Conservation (phyloP, 2,329 filamentous ascomycete genomes). For the Monosporascus sp. region DNA sequence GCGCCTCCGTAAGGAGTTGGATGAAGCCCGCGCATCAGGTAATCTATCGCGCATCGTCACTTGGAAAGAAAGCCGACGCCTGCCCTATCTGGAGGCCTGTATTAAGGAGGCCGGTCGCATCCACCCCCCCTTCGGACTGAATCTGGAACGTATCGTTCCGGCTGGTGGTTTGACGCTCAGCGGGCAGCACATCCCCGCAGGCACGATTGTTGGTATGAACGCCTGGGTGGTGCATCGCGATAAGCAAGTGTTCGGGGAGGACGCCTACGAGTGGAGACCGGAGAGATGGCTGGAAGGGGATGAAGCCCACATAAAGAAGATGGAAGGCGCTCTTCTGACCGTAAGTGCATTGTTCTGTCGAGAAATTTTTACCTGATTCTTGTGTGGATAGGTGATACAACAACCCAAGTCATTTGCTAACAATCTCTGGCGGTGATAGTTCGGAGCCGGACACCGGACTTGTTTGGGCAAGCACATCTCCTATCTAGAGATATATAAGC, state of each 20-base stretch:
- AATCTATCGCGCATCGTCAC: slow-evolving; percentile 7
- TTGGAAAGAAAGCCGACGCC: slow-evolving; percentile 9
- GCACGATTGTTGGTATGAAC: slow-evolving; percentile 20
- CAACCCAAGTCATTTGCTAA: too few species aligned
- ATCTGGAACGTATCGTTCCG: slow-evolving; percentile 35
- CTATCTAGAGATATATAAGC: slow-evolving; percentile 12
- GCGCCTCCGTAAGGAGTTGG: slow-evolving; percentile 8
- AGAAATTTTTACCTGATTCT: too few species aligned
- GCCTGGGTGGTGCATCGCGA: slow-evolving; percentile 19
- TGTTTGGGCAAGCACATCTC: slow-evolving; percentile 34
- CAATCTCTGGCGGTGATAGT: slow-evolving; percentile 13
- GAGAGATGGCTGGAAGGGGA: slow-evolving; percentile 9
- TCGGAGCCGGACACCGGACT: slow-evolving; percentile 45
- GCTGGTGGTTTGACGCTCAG: slow-evolving; percentile 23
- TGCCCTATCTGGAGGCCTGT: slow-evolving; percentile 33
- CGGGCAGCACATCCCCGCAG: slow-evolving; percentile 15
- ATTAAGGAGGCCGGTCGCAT: slow-evolving; percentile 38
- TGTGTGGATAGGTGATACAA: slow-evolving; percentile 20
- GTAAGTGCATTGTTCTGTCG: too few species aligned
- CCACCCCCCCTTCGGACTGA: slow-evolving; percentile 34
- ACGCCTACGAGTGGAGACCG: slow-evolving; percentile 9
- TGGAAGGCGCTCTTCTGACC: slow-evolving; percentile 3
- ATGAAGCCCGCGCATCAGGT: slow-evolving; percentile 4
- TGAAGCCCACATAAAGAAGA: slow-evolving; percentile 3
- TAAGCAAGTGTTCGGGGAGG: slow-evolving; percentile 7